These are phyloP conservation scores for Metschnikowia lachancei DNA, from an alignment of 805 yeast genomes.

Conservation along the genomic window DNA sequence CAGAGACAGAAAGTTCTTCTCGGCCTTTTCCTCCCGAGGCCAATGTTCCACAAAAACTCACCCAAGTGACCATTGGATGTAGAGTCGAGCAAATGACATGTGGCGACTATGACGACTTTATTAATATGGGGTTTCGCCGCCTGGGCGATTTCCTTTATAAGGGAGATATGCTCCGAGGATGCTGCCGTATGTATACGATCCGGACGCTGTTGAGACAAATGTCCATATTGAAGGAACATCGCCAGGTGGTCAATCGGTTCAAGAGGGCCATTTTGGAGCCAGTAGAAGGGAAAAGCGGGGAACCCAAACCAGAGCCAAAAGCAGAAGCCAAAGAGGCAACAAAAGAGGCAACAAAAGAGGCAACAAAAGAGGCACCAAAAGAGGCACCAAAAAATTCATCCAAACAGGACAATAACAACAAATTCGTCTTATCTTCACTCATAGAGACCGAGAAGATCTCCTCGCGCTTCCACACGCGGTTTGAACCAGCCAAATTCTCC, in stretches of 20 bases:
- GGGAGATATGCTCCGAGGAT: slow-evolving; percentile 66
- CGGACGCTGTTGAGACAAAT: slow-evolving; percentile 52
- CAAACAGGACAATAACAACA: background rate
- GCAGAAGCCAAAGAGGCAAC: too few species aligned
- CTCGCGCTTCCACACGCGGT: slow-evolving; percentile 38
- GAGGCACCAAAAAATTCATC: background rate
- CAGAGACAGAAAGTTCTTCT: slow-evolving; percentile 21
- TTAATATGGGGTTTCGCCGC: slow-evolving; percentile 75
- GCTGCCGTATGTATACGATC: slow-evolving; percentile 80
- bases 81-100: slow-evolving; percentile 46
- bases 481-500: slow-evolving; percentile 53
- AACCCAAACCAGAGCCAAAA: too few species aligned
- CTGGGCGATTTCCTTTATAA: slow-evolving; percentile 66
- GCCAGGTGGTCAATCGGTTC: slow-evolving; percentile 64
- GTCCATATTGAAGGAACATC: slow-evolving; percentile 59
- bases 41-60: slow-evolving; percentile 18
- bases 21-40: slow-evolving; percentile 25
- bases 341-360: background rate
- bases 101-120: slow-evolving; percentile 56
- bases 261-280: slow-evolving; percentile 34
- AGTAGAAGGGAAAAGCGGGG: background rate
- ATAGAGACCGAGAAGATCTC: slow-evolving; percentile 39
- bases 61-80: slow-evolving; percentile 35
- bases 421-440: slow-evolving; percentile 32
- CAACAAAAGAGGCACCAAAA: background rate